A percentile compares a stretch with the other conserved stretches of the same genome.
These are phyloP conservation scores for Avena atlantica DNA, from an alignment of 176 grass and related monocot species.

Conservation along the genomic window DNA sequence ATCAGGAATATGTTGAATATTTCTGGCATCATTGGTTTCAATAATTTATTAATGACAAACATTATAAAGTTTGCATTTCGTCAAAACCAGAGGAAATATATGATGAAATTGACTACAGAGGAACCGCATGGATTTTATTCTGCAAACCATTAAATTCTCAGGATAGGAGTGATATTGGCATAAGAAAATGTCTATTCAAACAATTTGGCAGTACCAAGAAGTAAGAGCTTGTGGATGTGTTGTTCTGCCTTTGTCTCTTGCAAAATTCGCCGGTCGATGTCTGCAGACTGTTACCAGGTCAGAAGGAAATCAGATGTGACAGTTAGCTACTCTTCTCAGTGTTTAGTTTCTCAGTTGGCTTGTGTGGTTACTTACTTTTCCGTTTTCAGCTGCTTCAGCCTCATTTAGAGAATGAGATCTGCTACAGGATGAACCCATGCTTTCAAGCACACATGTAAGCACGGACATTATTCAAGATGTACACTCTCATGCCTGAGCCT, in stretches of 20 bases:
- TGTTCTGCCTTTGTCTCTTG: constrained; percentile 93
- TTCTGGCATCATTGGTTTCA: background rate
- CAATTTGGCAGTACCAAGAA: constrained; percentile 69
- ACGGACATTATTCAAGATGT: constrained; percentile 59
- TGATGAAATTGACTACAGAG: background rate
- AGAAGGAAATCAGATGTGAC: constrained; percentile 35
- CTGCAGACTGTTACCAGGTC: constrained; percentile 60
- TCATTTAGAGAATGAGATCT: constrained; percentile 77
- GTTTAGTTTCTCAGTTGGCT: background rate
- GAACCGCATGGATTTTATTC: background rate
- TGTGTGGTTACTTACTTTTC: constrained; percentile 49
- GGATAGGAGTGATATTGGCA: constrained; percentile 7
- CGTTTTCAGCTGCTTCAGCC: constrained; percentile 70
- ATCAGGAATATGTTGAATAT: background rate
- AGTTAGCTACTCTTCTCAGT: background rate
- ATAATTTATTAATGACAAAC: background rate
- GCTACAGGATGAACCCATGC: constrained; percentile 95
- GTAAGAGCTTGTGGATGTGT: constrained; percentile 91
- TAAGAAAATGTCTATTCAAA: background rate
- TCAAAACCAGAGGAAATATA: background rate
- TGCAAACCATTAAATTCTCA: background rate
- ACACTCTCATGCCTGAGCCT: constrained; percentile 46
- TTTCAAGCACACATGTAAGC: constrained; percentile 67
- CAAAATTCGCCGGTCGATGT: constrained; percentile 80
- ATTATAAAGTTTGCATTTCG: background rate